These are phyloP conservation scores for Sporopachydermia quercuum DNA, from an alignment of 805 yeast species.

Conservation along the genomic window DNA sequence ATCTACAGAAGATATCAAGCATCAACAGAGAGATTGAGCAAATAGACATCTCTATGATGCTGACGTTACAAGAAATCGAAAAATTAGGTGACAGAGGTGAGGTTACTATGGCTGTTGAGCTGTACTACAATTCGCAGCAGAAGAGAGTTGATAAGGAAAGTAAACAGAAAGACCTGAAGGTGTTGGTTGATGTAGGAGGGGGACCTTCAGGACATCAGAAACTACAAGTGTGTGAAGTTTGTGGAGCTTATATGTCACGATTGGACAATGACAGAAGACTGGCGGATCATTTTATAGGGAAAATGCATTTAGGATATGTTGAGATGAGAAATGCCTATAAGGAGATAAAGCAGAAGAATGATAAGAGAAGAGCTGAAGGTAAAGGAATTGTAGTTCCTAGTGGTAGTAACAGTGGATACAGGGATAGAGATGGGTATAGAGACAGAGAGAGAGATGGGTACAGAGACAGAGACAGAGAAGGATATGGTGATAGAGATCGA, in stretches of 20 bases:
- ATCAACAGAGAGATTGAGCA: conserved; percentile 44
- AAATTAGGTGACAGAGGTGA: conserved; percentile 35
- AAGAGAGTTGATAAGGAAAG: conserved; percentile 29
- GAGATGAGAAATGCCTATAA: conserved; percentile 40
- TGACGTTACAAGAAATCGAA: conserved; percentile 53
- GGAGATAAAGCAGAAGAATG: conserved; percentile 9
- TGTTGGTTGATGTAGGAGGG: conserved; percentile 45
- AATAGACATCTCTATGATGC: conserved; percentile 46
- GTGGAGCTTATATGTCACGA: conserved; percentile 80
- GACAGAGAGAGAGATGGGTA: too few relatives aligned
- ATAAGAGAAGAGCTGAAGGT: conserved; percentile 1
- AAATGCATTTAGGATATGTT: conserved; percentile 71
- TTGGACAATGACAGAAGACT: conserved; percentile 77
- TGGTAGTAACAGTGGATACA: too few relatives aligned
- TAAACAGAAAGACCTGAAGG: conserved; percentile 41
- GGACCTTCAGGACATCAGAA: conserved; percentile 85
- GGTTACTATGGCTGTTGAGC: conserved; percentile 26
- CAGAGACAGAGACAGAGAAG: too few relatives aligned
- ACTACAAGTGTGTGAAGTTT: conserved; percentile 75
- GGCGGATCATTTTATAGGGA: conserved; percentile 84
- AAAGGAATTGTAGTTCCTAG: too few relatives aligned
- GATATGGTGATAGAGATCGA: too few relatives aligned
- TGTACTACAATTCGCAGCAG: conserved; percentile 4
- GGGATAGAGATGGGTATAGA: too few relatives aligned
- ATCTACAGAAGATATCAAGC: conserved; percentile 38